These are phyloP conservation scores for Planoprotostelium fungivorum DNA, from an alignment of 78 protist species.

Conservation along the genomic window DNA sequence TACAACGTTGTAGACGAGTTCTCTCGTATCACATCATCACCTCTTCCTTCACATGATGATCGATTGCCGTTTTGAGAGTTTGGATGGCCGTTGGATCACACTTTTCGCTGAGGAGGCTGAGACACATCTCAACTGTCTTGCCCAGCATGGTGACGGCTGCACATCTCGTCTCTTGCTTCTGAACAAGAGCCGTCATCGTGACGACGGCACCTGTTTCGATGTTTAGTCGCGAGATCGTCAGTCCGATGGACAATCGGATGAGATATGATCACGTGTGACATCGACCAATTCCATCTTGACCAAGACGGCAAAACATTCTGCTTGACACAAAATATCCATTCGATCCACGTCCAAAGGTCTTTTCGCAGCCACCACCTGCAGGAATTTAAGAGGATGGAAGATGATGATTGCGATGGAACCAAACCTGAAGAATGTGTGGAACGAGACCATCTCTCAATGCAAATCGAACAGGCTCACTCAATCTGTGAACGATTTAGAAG, in stretches of 20 bases:
- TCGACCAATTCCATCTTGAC: not conserved
- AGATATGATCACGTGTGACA: not conserved
- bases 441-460: not conserved
- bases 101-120: not conserved
- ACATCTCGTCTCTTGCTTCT: conserved; percentile 13
- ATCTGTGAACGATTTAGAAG: not conserved
- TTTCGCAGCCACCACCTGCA: not conserved
- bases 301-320: conserved; percentile 4
- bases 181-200: conserved; percentile 6
- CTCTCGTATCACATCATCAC: not conserved
- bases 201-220: not conserved
- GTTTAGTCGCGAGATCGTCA: not conserved
- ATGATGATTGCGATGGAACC: not conserved
- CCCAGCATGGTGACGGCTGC: conserved; percentile 17
- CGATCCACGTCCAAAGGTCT: not conserved
- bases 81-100: not conserved
- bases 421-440: not conserved
- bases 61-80: not conserved
- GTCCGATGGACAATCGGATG: not conserved
- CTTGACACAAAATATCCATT: not conserved
- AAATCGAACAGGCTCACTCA: not conserved
- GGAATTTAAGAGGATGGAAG: not conserved
- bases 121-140: conserved; percentile 8
- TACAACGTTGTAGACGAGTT: not conserved
- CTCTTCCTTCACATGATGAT: not conserved